phyloP scores from a whole-genome alignment of 495 filamentous ascomycete genomes.

The Haplographium delicatum region DNA sequence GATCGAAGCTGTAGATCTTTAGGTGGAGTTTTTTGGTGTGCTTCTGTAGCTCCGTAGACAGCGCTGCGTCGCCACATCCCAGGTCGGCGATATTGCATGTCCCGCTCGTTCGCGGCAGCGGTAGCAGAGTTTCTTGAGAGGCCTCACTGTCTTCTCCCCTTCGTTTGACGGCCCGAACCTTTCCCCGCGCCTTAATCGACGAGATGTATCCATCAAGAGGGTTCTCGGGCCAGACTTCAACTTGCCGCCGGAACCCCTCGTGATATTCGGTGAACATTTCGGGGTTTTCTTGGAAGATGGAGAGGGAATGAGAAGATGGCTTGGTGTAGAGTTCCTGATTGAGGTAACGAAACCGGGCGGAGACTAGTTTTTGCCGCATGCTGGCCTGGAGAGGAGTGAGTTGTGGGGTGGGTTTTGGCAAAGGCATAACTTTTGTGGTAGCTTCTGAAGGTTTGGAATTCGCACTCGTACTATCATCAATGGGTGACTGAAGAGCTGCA shows the following conservation, averaged over 20 bases:
- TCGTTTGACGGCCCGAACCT: constrained; percentile 14
- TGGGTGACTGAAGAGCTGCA: constrained; percentile 20
- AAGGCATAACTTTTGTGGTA: neutral
- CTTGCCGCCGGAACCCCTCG: constrained; percentile 88
- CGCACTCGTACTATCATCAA: constrained; percentile 6
- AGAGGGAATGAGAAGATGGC: constrained; percentile 70
- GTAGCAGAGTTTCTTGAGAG: constrained; percentile 21
- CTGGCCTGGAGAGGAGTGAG: constrained; percentile 87
- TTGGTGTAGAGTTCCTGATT: constrained; percentile 95
- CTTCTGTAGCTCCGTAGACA: constrained; percentile 50
- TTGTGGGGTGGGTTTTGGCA: constrained; percentile 26
- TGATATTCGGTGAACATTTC: constrained; percentile 95
- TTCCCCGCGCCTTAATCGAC: constrained; percentile 39
- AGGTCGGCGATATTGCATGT: constrained; percentile 77
- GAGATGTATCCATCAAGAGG: constrained; percentile 79
- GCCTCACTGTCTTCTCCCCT: neutral
- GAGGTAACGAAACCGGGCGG: constrained; percentile 92
- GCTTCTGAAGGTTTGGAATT: neutral
- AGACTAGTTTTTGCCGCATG: constrained; percentile 89
- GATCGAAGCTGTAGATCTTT: constrained; percentile 61
- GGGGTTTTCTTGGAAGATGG: constrained; percentile 72
- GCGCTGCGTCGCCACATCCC: constrained; percentile 73
- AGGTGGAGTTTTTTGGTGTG: constrained; percentile 56
- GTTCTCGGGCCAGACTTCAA: constrained; percentile 92
- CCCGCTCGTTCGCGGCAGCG: constrained; percentile 48